Conservation (phyloP, 805 yeast species). For the Saccharomycopsis capsularis region DNA sequence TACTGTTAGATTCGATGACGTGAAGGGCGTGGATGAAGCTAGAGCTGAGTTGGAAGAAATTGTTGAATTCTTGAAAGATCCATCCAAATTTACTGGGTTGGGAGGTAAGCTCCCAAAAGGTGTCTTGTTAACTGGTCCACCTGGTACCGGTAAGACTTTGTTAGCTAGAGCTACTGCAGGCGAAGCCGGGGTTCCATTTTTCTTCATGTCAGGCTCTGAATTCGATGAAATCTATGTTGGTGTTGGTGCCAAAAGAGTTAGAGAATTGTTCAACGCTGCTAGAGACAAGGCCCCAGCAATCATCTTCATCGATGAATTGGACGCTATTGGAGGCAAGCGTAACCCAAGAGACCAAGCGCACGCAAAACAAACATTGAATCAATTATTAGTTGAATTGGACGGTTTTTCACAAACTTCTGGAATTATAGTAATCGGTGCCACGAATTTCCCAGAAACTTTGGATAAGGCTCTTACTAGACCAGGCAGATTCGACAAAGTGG, state of each 20-base stretch:
- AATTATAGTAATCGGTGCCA: slow-evolving; percentile 94
- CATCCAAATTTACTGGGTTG: slow-evolving; percentile 88
- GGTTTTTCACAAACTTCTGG: slow-evolving; percentile 92
- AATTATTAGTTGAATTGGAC: slow-evolving; percentile 89
- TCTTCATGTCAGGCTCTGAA: slow-evolving; percentile 97
- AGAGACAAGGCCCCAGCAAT: slow-evolving; percentile 95
- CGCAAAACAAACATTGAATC: slow-evolving; percentile 95
- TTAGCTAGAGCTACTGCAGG: slow-evolving; percentile 98
- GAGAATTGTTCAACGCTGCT: slow-evolving; percentile 91
- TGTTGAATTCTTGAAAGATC: slow-evolving; percentile 95
- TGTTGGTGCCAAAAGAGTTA: slow-evolving; percentile 96
- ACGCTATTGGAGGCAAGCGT: slow-evolving; percentile 97
- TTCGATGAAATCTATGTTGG: slow-evolving; percentile 98
- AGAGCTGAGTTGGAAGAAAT: slow-evolving; percentile 95
- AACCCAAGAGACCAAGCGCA: slow-evolving; percentile 97
- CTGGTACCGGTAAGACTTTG: slow-evolving; percentile 97
- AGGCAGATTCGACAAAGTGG: slow-evolving; percentile 95
- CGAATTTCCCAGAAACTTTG: slow-evolving; percentile 94
- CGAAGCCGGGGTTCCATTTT: slow-evolving; percentile 97
- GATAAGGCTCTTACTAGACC: slow-evolving; percentile 98
- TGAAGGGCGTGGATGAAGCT: slow-evolving; percentile 97
- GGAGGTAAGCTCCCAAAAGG: slow-evolving; percentile 99
- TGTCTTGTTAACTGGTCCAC: slow-evolving; percentile 94
- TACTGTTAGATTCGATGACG: slow-evolving; percentile 85
- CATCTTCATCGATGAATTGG: slow-evolving; percentile 94